Percentiles rank a stretch among this genome's conserved stretches.
phyloP scores from a whole-genome alignment of 495 filamentous ascomycete species.

The Talaromyces wortmannii region DNA sequence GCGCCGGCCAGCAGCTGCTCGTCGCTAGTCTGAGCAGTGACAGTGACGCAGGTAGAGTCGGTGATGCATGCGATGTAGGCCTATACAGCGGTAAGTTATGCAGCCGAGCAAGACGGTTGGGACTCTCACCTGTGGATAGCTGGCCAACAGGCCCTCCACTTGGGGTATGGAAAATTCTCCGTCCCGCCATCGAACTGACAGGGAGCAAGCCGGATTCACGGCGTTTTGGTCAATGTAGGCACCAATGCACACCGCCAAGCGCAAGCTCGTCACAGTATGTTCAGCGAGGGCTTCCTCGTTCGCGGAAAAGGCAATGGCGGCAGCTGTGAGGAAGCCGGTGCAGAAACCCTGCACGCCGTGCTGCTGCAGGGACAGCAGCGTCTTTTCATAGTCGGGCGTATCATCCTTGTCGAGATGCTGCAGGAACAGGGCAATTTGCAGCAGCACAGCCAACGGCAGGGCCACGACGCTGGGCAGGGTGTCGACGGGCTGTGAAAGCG shows the following conservation, averaged over 20 bases:
- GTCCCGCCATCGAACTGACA: slow-evolving; percentile 4
- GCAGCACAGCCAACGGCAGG: slow-evolving; percentile 1
- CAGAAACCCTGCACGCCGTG: slow-evolving; percentile 23
- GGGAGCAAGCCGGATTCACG: not conserved
- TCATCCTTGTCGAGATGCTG: not conserved
- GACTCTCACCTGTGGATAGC: not conserved
- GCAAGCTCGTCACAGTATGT: slow-evolving; percentile 17
- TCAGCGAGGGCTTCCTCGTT: slow-evolving; percentile 14
- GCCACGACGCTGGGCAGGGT: not conserved
- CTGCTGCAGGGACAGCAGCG: not conserved
- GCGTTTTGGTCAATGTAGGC: slow-evolving; percentile 23
- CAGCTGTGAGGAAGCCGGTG: slow-evolving; percentile 27
- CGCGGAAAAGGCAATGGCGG: slow-evolving; percentile 16
- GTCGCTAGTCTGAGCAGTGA: slow-evolving; percentile 22
- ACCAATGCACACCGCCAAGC: slow-evolving; percentile 29
- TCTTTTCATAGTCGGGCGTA: not conserved
- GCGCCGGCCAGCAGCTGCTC: slow-evolving; percentile 13
- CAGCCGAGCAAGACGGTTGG: not conserved
- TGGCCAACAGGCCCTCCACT: not conserved
- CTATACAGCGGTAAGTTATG: slow-evolving; percentile 14
- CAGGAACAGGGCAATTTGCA: not conserved
- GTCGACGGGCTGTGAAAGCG: not conserved
- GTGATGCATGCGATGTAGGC: slow-evolving; percentile 38
- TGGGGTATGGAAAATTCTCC: not conserved
- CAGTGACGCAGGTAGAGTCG: slow-evolving; percentile 29